Evolutionary conservation across 169 alveolate species (phyloP).

Genomic region (Besnoitia besnoiti): DNA sequence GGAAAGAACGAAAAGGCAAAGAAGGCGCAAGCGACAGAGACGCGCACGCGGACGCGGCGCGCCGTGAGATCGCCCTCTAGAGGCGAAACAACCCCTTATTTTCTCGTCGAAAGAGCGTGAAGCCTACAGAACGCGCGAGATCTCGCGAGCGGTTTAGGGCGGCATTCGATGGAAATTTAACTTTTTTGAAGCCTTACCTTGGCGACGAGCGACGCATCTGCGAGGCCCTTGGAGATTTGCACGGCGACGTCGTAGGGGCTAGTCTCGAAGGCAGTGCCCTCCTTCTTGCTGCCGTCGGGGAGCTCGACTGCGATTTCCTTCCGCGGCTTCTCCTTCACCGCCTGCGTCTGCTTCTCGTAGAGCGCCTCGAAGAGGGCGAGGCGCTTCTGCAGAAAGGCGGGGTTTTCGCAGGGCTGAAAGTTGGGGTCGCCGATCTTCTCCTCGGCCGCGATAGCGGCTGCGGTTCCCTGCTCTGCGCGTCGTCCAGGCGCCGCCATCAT

Average conservation of each 20-base stretch:
- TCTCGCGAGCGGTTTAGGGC: too few relatives aligned
- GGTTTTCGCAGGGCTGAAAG: neutral
- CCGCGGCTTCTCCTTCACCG: slow-evolving; percentile 70
- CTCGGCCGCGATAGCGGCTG: neutral
- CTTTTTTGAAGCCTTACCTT: too few relatives aligned
- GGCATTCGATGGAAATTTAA: too few relatives aligned
- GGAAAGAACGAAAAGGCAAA: neutral
- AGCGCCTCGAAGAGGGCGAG: slow-evolving; percentile 63
- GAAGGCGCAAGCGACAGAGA: too few relatives aligned
- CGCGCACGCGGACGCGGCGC: neutral
- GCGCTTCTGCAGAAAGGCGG: slow-evolving; percentile 37
- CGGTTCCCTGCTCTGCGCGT: slow-evolving; percentile 13
- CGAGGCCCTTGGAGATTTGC: slow-evolving; percentile 87
- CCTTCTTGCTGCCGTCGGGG: slow-evolving; percentile 88
- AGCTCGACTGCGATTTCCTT: slow-evolving; percentile 87
- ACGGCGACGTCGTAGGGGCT: slow-evolving; percentile 92
- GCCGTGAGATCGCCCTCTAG: too few relatives aligned
- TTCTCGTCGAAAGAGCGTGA: too few relatives aligned
- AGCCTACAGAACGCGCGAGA: too few relatives aligned
- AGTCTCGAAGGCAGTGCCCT: slow-evolving; percentile 89
- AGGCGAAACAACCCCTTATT: too few relatives aligned
- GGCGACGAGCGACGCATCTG: slow-evolving; percentile 90
- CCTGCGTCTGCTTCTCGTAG: slow-evolving; percentile 65
- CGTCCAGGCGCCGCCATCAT: neutral
- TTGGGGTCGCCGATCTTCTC: slow-evolving; percentile 20